Conservation (phyloP, 2,329 filamentous ascomycete genomes). For the Claviceps maximensis region DNA sequence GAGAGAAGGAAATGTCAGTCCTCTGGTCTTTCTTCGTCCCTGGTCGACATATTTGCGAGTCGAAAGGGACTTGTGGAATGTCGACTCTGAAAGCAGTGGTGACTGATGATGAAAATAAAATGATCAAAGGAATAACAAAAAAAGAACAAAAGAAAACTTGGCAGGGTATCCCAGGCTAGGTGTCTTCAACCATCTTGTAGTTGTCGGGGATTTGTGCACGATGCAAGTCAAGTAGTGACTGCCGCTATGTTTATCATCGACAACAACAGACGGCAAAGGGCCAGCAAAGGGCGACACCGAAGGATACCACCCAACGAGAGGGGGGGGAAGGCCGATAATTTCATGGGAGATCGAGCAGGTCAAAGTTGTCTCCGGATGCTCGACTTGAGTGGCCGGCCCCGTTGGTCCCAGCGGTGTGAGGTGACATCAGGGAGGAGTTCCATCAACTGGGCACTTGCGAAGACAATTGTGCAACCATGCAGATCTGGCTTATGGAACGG, state of each 20-base stretch:
- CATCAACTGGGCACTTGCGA: constrained; percentile 2
- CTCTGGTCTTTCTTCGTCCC: neutral
- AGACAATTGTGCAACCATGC: constrained; percentile 1
- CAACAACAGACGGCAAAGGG: neutral
- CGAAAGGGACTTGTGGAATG: neutral
- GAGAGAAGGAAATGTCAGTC: constrained; percentile 2
- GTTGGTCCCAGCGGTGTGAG: neutral
- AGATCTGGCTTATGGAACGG: neutral
- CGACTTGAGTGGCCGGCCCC: neutral
- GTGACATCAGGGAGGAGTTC: constrained; percentile 1
- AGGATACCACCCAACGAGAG: too few relatives aligned
- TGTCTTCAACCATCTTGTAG: neutral
- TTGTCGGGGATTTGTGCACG: neutral
- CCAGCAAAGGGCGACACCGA: neutral
- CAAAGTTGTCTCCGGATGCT: neutral
- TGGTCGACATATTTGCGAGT: neutral
- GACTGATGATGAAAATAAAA: neutral
- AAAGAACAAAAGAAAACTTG: neutral
- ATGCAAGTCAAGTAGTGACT: neutral
- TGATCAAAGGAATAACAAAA: neutral
- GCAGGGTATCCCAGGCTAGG: neutral
- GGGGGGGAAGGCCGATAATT: neutral
- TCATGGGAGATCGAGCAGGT: neutral
- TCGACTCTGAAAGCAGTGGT: neutral
- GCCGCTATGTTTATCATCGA: constrained; percentile 1